Percentiles rank a stretch among this genome's conserved stretches.
Evolutionary conservation across 2,329 filamentous ascomycete species (phyloP).

Genomic region (Aureobasidium lini): DNA sequence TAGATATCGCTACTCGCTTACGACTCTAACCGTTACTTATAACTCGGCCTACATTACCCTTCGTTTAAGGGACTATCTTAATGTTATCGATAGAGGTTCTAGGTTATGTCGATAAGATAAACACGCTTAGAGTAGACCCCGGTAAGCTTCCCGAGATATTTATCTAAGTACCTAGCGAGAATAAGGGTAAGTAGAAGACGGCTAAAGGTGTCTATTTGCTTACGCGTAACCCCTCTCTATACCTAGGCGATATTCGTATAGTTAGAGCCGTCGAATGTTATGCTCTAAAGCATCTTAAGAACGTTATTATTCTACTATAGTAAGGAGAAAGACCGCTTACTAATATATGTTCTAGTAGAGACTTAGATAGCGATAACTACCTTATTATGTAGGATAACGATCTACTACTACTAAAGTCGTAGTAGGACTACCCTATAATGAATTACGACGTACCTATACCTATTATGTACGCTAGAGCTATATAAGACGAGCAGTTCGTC

Average conservation of each 20-base stretch:
- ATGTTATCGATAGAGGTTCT: slow-evolving; percentile 44
- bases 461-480: slow-evolving; percentile 49
- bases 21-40: slow-evolving; percentile 23
- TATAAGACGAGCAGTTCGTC: slow-evolving; percentile 65
- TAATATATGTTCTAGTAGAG: slow-evolving; percentile 92
- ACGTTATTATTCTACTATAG: slow-evolving; percentile 82
- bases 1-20: slow-evolving; percentile 22
- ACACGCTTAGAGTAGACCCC: slow-evolving; percentile 47
- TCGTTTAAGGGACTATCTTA: slow-evolving; percentile 23
- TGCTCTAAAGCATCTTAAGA: slow-evolving; percentile 65
- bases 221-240: slow-evolving; percentile 86
- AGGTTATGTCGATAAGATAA: slow-evolving; percentile 81
- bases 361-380: slow-evolving; percentile 93
- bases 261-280: slow-evolving; percentile 74
- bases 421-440: slow-evolving; percentile 73
- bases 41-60: slow-evolving; percentile 17
- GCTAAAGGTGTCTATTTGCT: slow-evolving; percentile 69
- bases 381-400: slow-evolving; percentile 83
- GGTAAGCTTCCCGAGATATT: slow-evolving; percentile 75
- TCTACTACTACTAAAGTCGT: slow-evolving; percentile 52
- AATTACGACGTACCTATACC: slow-evolving; percentile 58
- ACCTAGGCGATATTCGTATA: slow-evolving; percentile 84
- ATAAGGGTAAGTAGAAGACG: slow-evolving; percentile 22
- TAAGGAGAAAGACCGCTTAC: slow-evolving; percentile 76
- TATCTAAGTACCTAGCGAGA: slow-evolving; percentile 62